These are phyloP conservation scores for Golovinomyces cichoracearum DNA, from an alignment of 2,329 filamentous ascomycete species.

Conservation along the genomic window DNA sequence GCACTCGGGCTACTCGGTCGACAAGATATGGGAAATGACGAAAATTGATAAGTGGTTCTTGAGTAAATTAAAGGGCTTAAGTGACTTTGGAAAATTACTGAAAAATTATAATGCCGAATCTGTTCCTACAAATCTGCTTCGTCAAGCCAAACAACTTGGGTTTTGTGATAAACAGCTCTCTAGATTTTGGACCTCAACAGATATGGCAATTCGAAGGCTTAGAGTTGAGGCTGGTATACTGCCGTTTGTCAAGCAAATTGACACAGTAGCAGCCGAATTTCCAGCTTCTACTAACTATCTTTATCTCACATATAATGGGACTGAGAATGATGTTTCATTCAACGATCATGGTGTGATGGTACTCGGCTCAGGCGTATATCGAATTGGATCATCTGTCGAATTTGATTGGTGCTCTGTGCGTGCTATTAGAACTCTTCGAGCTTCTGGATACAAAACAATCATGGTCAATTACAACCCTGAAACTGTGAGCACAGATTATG, in stretches of 20 bases:
- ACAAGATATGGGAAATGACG: conserved; percentile 95
- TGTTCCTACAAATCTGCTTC: conserved; percentile 39
- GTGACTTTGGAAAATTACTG: conserved; percentile 66
- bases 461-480: conserved; percentile 94
- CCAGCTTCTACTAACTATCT: conserved; percentile 87
- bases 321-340: conserved; percentile 59
- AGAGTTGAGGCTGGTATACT: conserved; percentile 66
- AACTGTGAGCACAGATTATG: conserved; percentile 72
- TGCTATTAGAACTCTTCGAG: conserved; percentile 69
- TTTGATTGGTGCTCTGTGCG: conserved; percentile 98
- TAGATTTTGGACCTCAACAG: conserved; percentile 83
- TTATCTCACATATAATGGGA: conserved; percentile 85
- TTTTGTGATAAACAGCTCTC: conserved; percentile 87
- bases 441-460: conserved; percentile 69
- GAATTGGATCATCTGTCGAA: conserved; percentile 91
- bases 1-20: conserved; percentile 74
- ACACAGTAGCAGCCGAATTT: conserved; percentile 94
- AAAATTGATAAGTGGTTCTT: conserved; percentile 99
- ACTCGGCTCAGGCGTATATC: conserved; percentile 80
- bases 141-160: conserved; percentile 73
- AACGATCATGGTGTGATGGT: conserved; percentile 80
- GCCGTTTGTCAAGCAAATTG: conserved; percentile 90
- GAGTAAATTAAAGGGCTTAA: conserved; percentile 68
- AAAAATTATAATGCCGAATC: conserved; percentile 37
- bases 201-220: conserved; percentile 62